A percentile compares a stretch with the other conserved stretches of the same genome.
These are phyloP conservation scores for Coleophoma cylindrospora DNA, from an alignment of 2,329 filamentous ascomycete genomes.

Conservation along the genomic window DNA sequence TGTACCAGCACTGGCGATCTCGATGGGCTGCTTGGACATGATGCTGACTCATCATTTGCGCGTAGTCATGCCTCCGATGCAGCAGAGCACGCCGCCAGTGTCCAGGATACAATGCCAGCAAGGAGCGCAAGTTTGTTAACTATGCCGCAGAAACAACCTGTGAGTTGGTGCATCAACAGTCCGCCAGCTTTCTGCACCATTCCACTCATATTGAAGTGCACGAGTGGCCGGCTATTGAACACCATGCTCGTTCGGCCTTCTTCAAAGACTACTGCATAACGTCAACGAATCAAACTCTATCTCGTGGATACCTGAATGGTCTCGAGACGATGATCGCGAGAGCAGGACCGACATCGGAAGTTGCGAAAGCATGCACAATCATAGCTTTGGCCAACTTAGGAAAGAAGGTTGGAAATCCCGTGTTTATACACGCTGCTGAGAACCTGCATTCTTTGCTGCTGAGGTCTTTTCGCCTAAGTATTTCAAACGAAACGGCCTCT, in stretches of 20 bases:
- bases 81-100: conserved; percentile 9
- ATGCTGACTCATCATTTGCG: no score
- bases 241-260: conserved; percentile 9
- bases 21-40: no score
- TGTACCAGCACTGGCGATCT: no score
- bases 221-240: conserved; percentile 4
- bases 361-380: conserved; percentile 12
- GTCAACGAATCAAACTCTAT: conserved; percentile 9
- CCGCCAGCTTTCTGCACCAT: conserved; percentile 2
- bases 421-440: conserved; percentile 5
- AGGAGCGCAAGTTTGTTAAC: conserved; percentile 1
- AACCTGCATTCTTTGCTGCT: conserved; percentile 9
- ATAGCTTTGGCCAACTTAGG: conserved; percentile 11
- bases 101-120: conserved; percentile 3
- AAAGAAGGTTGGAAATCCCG: conserved; percentile 7
- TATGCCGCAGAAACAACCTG: neutral
- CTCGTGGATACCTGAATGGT: conserved; percentile 14
- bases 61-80: conserved; percentile 13
- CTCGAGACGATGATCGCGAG: conserved; percentile 7
- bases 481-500: conserved; percentile 2
- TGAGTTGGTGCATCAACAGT: conserved; percentile 6
- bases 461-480: conserved; percentile 4
- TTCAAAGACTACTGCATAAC: conserved; percentile 14
- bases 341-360: conserved; percentile 7
- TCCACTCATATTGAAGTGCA: conserved; percentile 2